phyloP scores from a whole-genome alignment of 2,329 filamentous ascomycete species.

The Botryotinia convoluta region DNA sequence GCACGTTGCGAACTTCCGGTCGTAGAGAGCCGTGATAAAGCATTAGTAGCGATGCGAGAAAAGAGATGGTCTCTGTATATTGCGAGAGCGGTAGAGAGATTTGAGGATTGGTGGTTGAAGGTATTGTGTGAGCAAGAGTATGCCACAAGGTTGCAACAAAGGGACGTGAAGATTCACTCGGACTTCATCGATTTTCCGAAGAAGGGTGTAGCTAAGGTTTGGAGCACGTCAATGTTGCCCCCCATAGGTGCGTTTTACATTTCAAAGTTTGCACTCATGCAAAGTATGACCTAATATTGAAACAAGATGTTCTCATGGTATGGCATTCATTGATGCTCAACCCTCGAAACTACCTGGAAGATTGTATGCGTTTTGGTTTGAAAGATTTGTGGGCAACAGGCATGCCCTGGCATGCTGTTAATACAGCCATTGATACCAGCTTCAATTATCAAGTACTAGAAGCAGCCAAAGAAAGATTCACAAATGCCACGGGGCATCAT shows the following conservation, averaged over 20 bases:
- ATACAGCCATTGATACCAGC: conserved; percentile 54
- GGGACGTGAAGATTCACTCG: conserved; percentile 24
- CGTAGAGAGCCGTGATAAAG: conserved; percentile 37
- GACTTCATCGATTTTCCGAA: conserved; percentile 20
- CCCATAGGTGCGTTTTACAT: conserved; percentile 52
- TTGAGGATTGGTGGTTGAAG: conserved; percentile 60
- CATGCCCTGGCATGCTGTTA: conserved; percentile 64
- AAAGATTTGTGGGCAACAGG: conserved; percentile 58
- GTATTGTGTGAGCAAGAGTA: conserved; percentile 28
- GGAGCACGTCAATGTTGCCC: conserved; percentile 42
- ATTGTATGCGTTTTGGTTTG: conserved; percentile 59
- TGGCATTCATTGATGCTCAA: conserved; percentile 80
- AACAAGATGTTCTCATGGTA: conserved; percentile 69
- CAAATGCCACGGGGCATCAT: conserved; percentile 44
- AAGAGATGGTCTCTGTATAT: conserved; percentile 72
- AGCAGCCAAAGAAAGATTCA: conserved; percentile 48
- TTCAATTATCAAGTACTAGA: conserved; percentile 55
- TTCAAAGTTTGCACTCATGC: background rate
- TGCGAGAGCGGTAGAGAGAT: conserved; percentile 64
- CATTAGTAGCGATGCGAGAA: conserved; percentile 57
- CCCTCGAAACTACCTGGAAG: conserved; percentile 70
- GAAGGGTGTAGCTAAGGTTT: conserved; percentile 28
- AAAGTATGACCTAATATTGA: background rate
- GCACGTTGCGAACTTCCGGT: conserved; percentile 36
- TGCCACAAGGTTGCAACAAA: conserved; percentile 29